phyloP scores from a whole-genome alignment of 1,139 yeast species.

The Blastobotrys buckinghamii region DNA sequence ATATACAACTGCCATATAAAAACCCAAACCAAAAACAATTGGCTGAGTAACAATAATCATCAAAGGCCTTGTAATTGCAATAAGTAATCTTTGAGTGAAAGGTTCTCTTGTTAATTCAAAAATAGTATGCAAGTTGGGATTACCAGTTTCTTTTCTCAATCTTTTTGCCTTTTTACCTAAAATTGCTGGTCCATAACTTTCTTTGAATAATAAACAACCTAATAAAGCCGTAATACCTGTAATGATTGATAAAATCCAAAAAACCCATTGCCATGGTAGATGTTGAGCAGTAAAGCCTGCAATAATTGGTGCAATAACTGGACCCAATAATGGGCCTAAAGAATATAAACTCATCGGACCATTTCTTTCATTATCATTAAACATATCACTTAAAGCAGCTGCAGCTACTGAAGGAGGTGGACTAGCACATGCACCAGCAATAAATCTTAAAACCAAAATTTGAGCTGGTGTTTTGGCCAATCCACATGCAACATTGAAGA shows the following conservation, averaged over 20 bases:
- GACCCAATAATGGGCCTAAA: slow-evolving; percentile 55
- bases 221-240: slow-evolving; percentile 44
- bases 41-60: slow-evolving; percentile 50
- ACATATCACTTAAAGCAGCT: slow-evolving; percentile 61
- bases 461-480: slow-evolving; percentile 48
- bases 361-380: slow-evolving; percentile 46
- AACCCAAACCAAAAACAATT: slow-evolving; percentile 55
- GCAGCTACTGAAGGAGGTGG: slow-evolving; percentile 69
- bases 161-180: slow-evolving; percentile 43
- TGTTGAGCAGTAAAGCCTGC: slow-evolving; percentile 50
- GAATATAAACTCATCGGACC: slow-evolving; percentile 56
- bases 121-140: slow-evolving; percentile 50
- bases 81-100: slow-evolving; percentile 20
- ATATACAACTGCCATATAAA: slow-evolving; percentile 57
- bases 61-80: slow-evolving; percentile 47
- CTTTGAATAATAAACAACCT: slow-evolving; percentile 44
- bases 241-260: slow-evolving; percentile 52
- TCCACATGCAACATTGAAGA: slow-evolving; percentile 57
- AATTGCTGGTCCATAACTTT: slow-evolving; percentile 55
- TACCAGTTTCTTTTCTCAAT: slow-evolving; percentile 48
- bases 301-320: slow-evolving; percentile 54
- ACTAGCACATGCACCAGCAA: slow-evolving; percentile 62
- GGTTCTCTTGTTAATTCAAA: slow-evolving; percentile 41
- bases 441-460: slow-evolving; percentile 50
- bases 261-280: slow-evolving; percentile 53